Base-by-base conservation (phyloP, 2,329 filamentous ascomycete genomes). In the Chaetoscypha palmicola region DNA sequence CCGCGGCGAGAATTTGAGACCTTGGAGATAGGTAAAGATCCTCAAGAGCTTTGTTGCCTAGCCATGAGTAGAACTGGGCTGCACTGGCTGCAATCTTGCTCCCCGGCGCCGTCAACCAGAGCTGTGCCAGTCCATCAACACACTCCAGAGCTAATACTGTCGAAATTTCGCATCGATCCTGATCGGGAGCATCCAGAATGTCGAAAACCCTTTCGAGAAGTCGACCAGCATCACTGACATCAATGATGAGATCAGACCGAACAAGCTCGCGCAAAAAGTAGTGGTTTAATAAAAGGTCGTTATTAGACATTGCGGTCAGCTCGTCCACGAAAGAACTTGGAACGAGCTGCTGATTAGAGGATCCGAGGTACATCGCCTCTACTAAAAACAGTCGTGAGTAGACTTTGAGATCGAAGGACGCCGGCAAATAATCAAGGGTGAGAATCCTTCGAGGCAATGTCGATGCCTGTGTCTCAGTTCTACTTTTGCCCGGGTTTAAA, bases 21-120 rank as follows among this genome's bases (percentile, higher is more conserved):
- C 70, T 73, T 2, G 80, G 67, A 0, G 91, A 94, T 37, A 88
- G 73, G 28, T 84, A 73, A 34, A 81, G 80, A 34, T 76, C 81
- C 4, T 76, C 72, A 20, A 95, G 66, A 22, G 81, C 76, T 14
- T 72, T 72, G 42, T 77, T 76, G 36, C 89, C 74, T 52, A 92
- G 83, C 68, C 88, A 87, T 34, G 76, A 67, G 62, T 97, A 97
- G 16, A 96, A 67, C 48, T 94, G 83, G 16, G 79, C 75, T 3
- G 83, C 86, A 31, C 76, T 71, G 2, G 77, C 74, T n/a, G 73
- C 73, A 2, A 95, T 68, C 1, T 78, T 69, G 24, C 74, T 72
- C 17, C 70, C 68, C 10, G 34, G 47, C 10, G 41, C 45, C 8
- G 35, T 23, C 2, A 50, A 49, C 60, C 59, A 62, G 9, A 54